phyloP scores from a whole-genome alignment of 805 yeast genomes.

The Metschnikowia continentalis region DNA sequence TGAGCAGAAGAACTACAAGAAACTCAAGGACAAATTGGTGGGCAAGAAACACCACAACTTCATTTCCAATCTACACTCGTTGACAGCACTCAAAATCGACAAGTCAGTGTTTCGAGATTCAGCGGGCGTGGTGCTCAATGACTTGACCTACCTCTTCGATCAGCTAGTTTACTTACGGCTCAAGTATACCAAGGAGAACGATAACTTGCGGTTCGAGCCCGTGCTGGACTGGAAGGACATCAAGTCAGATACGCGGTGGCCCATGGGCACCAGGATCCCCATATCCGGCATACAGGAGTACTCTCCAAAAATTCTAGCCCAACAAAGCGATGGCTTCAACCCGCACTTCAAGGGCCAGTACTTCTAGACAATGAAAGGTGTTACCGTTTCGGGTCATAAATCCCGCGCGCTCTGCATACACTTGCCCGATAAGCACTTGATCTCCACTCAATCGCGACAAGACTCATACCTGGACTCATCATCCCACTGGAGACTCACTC shows the following conservation, averaged over 20 bases:
- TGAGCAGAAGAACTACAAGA: slow-evolving; percentile 9
- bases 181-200: slow-evolving; percentile 43
- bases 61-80: slow-evolving; percentile 29
- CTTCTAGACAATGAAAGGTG: neutral
- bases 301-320: slow-evolving; percentile 16
- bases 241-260: slow-evolving; percentile 40
- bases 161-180: slow-evolving; percentile 36
- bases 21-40: slow-evolving; percentile 24
- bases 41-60: slow-evolving; percentile 29
- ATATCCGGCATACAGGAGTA: slow-evolving; percentile 24
- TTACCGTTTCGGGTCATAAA: neutral
- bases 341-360: slow-evolving; percentile 1
- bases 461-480: too few relatives aligned
- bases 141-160: slow-evolving; percentile 38
- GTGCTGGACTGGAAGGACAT: slow-evolving; percentile 35
- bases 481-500: too few relatives aligned
- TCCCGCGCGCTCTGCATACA: slow-evolving; percentile 1
- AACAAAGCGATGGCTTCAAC: neutral
- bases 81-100: slow-evolving; percentile 32
- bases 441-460: neutral
- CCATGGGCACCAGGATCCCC: slow-evolving; percentile 37
- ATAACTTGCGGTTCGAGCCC: slow-evolving; percentile 32
- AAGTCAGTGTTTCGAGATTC: slow-evolving; percentile 32
- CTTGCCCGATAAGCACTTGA: neutral
- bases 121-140: slow-evolving; percentile 34